Evolutionary conservation across 306 rosid genomes (phyloP).

Genomic region (Carpinus fangiana): DNA sequence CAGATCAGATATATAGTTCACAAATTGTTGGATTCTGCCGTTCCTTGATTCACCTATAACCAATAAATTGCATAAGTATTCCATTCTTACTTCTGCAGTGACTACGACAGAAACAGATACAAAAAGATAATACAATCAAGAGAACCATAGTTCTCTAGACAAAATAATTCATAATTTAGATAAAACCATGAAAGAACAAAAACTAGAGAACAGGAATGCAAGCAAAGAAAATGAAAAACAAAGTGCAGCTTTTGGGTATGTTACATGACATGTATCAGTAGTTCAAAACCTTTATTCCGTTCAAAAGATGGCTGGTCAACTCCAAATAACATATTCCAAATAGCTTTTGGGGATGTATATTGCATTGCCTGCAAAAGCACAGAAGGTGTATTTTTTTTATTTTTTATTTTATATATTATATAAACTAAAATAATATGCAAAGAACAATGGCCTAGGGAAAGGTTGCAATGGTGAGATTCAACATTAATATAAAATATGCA

Average conservation of each 20-base stretch:
- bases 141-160: conserved; percentile 9
- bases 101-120: conserved; percentile 8
- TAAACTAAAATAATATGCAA: not conserved
- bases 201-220: not conserved
- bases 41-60: conserved; percentile 51
- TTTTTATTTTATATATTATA: not conserved
- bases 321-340: conserved; percentile 86
- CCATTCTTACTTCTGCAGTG: conserved; percentile 23
- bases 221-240: conserved; percentile 20
- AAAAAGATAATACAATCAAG: conserved; percentile 26
- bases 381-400: too few relatives aligned
- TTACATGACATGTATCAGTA: conserved; percentile 29
- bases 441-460: not conserved
- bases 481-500: not conserved
- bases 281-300: conserved; percentile 42
- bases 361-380: conserved; percentile 74
- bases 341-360: conserved; percentile 87
- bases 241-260: conserved; percentile 20
- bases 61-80: conserved; percentile 18
- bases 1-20: conserved; percentile 77
- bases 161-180: conserved; percentile 6
- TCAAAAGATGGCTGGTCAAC: conserved; percentile 64
- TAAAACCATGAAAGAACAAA: conserved; percentile 12
- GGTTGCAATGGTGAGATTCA: conserved; percentile 1
- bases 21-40: conserved; percentile 79